Evolutionary conservation across 305 asterid species (phyloP), one percentile per base, ranked within the genome.

Genomic region (Solanum hybrid): DNA sequence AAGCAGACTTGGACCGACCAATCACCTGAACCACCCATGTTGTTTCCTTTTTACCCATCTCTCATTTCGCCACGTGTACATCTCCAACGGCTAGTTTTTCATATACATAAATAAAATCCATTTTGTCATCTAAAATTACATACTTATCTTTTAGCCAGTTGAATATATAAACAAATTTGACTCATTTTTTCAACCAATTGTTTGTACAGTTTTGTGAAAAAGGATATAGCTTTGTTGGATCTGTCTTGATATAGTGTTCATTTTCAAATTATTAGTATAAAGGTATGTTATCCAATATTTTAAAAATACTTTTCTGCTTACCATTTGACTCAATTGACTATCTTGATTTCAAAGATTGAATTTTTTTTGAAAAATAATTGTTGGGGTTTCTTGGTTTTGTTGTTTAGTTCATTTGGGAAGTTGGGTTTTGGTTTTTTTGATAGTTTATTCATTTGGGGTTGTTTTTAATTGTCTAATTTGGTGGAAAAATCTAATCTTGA

Each of bases 231-330:
- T 76, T 76, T 92, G 92, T 94, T 93, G 92, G 93, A 38, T 76
- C 92, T 86, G 89, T 93, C 88, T 36, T 87, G 89, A 86, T 90
- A 91, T 82, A 92, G 87, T 90, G 82, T 35, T 77, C 24, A 88
- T 76, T 89, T 80, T n/a, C 88, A 37, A 75, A 56, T 91, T 85
- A 81, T 86, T 36, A 2, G 26, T 13, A 6, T 56, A 79, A 76
- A 76, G 66, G 79, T 85, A 64, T 86, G 51, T n/a, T 45, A 69
- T 38, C 31, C 29, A 12, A 77, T 3, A 1, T 31, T 31, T 31
- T 31, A 3, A 31, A 32, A 34, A 4, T 78, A 22, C 29, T 35
- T 10, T 78, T 26, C 19, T 35, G 84, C 31, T 76, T 76, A 32
- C 81, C 42, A 35, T 6, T 35, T 78, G 31, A 35, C 85, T 78